phyloP scores from a whole-genome alignment of 2,329 filamentous ascomycete species.

The Hymenotorrendiella dingleyae region DNA sequence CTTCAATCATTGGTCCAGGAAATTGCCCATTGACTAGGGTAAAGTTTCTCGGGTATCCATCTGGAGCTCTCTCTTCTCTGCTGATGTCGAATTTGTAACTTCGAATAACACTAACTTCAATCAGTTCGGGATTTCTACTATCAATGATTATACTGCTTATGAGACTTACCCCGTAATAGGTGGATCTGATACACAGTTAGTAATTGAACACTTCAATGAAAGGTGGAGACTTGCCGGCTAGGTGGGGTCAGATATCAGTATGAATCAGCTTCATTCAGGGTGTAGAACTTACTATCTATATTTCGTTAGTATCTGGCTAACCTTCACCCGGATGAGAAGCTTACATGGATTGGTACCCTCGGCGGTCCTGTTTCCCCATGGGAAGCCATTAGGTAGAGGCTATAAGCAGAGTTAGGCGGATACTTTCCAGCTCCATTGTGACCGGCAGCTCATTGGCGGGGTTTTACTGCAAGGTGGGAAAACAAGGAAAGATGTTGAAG shows the following conservation, averaged over 20 bases:
- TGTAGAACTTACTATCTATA: conserved; percentile 9
- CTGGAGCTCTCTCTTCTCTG: conserved; percentile 29
- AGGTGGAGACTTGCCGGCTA: not conserved
- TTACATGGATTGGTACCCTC: conserved; percentile 33
- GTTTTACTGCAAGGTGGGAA: not conserved
- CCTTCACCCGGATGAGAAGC: not conserved
- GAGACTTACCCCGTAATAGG: too few species aligned
- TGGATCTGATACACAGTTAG: not conserved
- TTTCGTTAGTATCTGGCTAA: not conserved
- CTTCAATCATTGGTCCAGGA: conserved; percentile 32
- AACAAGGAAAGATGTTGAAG: not conserved
- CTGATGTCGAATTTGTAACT: conserved; percentile 29
- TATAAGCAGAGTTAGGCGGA: conserved; percentile 22
- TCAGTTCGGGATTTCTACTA: not conserved
- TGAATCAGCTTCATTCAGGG: not conserved
- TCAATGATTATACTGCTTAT: conserved; percentile 1
- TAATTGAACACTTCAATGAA: not conserved
- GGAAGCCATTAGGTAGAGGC: conserved; percentile 42
- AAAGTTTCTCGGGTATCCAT: conserved; percentile 46
- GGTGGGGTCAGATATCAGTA: not conserved
- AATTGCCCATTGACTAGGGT: conserved; percentile 32
- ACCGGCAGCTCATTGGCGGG: too few species aligned
- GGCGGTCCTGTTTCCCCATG: conserved; percentile 43
- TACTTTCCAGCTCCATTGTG: too few species aligned
- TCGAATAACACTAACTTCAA: conserved; percentile 29